phyloP scores from a whole-genome alignment of 306 rosid species.

The Castanea crenata region DNA sequence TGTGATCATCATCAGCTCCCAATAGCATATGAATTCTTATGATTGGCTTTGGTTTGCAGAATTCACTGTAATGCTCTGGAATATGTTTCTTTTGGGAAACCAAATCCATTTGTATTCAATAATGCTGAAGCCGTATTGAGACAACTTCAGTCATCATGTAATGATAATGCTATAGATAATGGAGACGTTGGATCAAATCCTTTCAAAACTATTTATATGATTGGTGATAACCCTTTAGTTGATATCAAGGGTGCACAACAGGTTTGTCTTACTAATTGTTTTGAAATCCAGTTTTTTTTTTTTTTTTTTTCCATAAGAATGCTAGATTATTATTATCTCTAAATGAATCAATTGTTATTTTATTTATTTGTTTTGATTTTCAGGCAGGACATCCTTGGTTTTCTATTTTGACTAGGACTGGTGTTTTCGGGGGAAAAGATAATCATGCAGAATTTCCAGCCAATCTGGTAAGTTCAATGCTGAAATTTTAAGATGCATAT shows the following conservation, averaged over 20 bases:
- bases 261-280: conserved; percentile 38
- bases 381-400: conserved; percentile 97
- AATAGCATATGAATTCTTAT: background rate
- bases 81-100: conserved; percentile 77
- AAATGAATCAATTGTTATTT: conserved; percentile 5
- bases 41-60: conserved; percentile 41
- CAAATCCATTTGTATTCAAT: conserved; percentile 75
- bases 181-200: conserved; percentile 22
- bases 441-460: conserved; percentile 59
- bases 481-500: conserved; percentile 6
- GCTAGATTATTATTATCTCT: background rate
- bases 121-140: conserved; percentile 69
- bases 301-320: background rate
- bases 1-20: background rate
- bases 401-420: conserved; percentile 89
- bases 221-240: conserved; percentile 94
- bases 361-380: conserved; percentile 8
- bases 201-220: conserved; percentile 77
- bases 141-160: conserved; percentile 32
- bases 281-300: background rate
- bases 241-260: conserved; percentile 77
- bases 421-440: conserved; percentile 84
- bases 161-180: conserved; percentile 19
- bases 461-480: conserved; percentile 42
- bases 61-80: conserved; percentile 52